These are phyloP conservation scores for Fusarium incarnatum DNA, from an alignment of 2,329 filamentous ascomycete genomes.

Conservation along the genomic window DNA sequence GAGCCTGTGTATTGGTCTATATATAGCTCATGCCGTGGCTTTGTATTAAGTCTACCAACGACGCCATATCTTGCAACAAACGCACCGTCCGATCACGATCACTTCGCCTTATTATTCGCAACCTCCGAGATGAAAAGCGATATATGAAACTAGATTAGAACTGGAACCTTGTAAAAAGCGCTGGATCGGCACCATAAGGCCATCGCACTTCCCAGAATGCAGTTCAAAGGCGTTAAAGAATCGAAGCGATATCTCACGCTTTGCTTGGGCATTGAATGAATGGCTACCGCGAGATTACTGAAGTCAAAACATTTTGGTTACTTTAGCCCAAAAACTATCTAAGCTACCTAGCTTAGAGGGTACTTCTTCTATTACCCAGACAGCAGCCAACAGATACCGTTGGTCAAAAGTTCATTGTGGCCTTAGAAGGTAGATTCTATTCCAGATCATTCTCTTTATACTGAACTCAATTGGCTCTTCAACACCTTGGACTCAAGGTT, in stretches of 20 bases:
- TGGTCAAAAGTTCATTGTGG: not conserved
- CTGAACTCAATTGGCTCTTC: not conserved
- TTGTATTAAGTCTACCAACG: not conserved
- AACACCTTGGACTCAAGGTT: slow-evolving; percentile 40
- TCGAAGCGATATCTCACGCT: not conserved
- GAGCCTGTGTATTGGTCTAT: fast-evolving
- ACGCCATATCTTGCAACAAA: not conserved
- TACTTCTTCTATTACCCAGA: not conserved
- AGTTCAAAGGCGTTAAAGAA: not conserved
- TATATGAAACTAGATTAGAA: not conserved
- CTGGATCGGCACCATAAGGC: not conserved
- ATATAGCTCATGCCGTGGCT: fast-evolving
- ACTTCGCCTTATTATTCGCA: not conserved
- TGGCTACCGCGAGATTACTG: not conserved
- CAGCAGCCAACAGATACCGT: not conserved
- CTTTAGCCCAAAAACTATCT: not conserved
- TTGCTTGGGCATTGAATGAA: not conserved
- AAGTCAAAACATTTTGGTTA: not conserved
- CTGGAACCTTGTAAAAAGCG: not conserved
- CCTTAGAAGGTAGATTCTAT: not conserved
- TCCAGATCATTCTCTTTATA: not conserved
- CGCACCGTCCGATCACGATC: no score
- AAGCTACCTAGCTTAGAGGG: not conserved
- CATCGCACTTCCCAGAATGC: not conserved
- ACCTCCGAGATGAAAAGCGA: not conserved